Conservation (phyloP, 2,329 filamentous ascomycete species). For the Berkeleyomyces rouxiae region DNA sequence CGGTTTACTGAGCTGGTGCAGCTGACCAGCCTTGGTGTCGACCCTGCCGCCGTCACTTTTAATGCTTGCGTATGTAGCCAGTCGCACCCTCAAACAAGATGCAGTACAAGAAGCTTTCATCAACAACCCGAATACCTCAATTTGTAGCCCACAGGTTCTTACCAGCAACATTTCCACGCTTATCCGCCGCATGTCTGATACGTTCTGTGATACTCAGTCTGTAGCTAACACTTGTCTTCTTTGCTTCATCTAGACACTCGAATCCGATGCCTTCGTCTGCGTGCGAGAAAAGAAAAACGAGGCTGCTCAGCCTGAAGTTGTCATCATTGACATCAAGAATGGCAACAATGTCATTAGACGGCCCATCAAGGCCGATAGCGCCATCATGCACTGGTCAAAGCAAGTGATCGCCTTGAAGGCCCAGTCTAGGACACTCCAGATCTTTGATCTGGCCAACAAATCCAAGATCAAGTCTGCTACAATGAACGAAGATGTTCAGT, state of each 20-base stretch:
- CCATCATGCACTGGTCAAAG: constrained; percentile 96
- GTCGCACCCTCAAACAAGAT: not conserved
- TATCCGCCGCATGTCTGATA: too few species aligned
- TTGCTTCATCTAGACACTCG: constrained; percentile 54
- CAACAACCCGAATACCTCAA: not conserved
- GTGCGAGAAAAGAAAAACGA: constrained; percentile 87
- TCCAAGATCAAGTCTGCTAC: constrained; percentile 91
- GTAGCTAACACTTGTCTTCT: not conserved
- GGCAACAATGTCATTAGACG: constrained; percentile 86
- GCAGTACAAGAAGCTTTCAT: not conserved
- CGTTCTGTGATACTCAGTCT: not conserved
- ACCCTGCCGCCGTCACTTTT: constrained; percentile 48
- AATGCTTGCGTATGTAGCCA: constrained; percentile 53
- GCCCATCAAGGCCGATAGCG: constrained; percentile 97
- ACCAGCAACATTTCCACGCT: too few species aligned
- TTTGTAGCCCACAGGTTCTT: not conserved
- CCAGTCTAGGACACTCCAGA: constrained; percentile 84
- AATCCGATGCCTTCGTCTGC: constrained; percentile 93
- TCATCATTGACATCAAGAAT: constrained; percentile 97
- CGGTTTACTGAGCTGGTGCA: constrained; percentile 86
- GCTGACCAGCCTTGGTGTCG: constrained; percentile 32
- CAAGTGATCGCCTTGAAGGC: constrained; percentile 96
- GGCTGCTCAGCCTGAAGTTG: constrained; percentile 72
- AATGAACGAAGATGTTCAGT: constrained; percentile 94
- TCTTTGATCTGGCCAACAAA: constrained; percentile 88